Conservation (phyloP, 306 rosid genomes). For the Cicer pinnatifidum region DNA sequence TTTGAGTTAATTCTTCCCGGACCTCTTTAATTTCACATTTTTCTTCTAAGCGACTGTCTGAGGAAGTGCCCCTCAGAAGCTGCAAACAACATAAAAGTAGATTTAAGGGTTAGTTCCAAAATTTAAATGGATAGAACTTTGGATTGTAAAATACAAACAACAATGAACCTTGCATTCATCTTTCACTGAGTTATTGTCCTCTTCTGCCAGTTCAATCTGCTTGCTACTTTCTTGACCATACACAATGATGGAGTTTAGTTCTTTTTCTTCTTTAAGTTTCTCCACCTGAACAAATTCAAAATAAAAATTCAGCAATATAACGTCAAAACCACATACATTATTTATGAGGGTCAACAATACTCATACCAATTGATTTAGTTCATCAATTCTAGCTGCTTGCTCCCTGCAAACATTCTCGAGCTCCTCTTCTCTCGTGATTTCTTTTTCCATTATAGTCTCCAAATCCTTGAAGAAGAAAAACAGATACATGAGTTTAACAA, state of each 20-base stretch:
- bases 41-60: constrained; percentile 55
- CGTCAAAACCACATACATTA: constrained; percentile 32
- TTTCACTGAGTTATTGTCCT: constrained; percentile 31
- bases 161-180: constrained; percentile 49
- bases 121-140: constrained; percentile 29
- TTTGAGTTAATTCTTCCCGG: constrained; percentile 51
- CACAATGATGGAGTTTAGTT: constrained; percentile 44
- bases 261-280: constrained; percentile 57
- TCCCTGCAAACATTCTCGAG: constrained; percentile 67
- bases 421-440: constrained; percentile 56
- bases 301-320: constrained; percentile 17
- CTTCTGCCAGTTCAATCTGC: constrained; percentile 47
- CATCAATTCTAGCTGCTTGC: constrained; percentile 76
- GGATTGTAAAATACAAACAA: constrained; percentile 14
- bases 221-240: constrained; percentile 51
- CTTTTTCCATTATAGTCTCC: constrained; percentile 43
- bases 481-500: constrained; percentile 7
- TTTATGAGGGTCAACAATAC: constrained; percentile 27
- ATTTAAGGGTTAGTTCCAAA: constrained; percentile 42
- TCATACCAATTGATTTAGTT: constrained; percentile 68
- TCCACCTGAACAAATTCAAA: constrained; percentile 55
- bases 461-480: constrained; percentile 42
- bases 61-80: constrained; percentile 45
- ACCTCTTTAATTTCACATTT: constrained; percentile 79
- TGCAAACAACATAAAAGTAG: constrained; percentile 46